phyloP scores from a whole-genome alignment of 2,329 filamentous ascomycete genomes.

The Pseudohalonectria lignicola region DNA sequence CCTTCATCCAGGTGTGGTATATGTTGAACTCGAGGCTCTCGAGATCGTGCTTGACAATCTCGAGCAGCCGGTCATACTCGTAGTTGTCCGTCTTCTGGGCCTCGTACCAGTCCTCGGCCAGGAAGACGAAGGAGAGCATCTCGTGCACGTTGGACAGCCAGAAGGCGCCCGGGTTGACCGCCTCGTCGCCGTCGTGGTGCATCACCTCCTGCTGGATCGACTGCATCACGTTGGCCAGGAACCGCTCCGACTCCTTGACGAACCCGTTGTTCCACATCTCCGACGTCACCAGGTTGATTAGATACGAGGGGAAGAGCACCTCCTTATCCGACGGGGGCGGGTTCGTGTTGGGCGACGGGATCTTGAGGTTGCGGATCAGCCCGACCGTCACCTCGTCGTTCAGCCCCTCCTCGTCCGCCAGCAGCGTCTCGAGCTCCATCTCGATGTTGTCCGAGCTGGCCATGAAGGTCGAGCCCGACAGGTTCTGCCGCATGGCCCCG shows the following conservation, averaged over 20 bases:
- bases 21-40: constrained; percentile 99
- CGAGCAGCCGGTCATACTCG: constrained; percentile 91
- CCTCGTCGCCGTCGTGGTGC: constrained; percentile 95
- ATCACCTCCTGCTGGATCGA: constrained; percentile 99
- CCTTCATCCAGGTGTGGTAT: constrained; percentile 99
- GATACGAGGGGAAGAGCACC: constrained; percentile 94
- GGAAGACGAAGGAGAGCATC: constrained; percentile 98
- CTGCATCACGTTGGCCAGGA: constrained; percentile 99
- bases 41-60: constrained; percentile 98
- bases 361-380: constrained; percentile 92
- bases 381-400: constrained; percentile 97
- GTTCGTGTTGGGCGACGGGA: constrained; percentile 75
- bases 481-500: constrained; percentile 47
- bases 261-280: constrained; percentile 99
- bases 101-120: constrained; percentile 99
- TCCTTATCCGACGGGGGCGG: constrained; percentile 96
- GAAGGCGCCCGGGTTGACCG: constrained; percentile 94
- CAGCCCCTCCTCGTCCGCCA: constrained; percentile 89
- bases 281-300: constrained; percentile 97
- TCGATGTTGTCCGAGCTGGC: constrained; percentile 84
- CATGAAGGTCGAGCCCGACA: constrained; percentile 62
- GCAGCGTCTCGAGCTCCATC: constrained; percentile 82
- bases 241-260: constrained; percentile 97
- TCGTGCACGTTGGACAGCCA: constrained; percentile 99
- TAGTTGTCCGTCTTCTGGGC: constrained; percentile 99